Percentiles rank a stretch among this genome's conserved stretches.
Evolutionary conservation across 1,139 yeast genomes (phyloP).

Genomic region (Diutina ranongensis): DNA sequence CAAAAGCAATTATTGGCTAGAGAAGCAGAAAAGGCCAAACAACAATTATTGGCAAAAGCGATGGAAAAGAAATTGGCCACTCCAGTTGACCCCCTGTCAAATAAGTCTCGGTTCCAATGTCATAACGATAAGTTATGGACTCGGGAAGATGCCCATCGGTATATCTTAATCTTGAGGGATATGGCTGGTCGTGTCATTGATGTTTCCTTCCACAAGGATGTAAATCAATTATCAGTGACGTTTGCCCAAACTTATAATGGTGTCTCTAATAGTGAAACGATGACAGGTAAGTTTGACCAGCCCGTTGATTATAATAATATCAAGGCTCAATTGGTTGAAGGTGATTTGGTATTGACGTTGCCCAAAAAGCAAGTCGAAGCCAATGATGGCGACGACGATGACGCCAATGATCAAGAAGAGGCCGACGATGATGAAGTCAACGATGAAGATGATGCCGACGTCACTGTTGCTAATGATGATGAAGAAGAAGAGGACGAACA

Average conservation of each 20-base stretch:
- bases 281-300: not conserved
- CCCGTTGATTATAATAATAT: not conserved
- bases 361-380: not conserved
- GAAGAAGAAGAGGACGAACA: not conserved
- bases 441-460: not conserved
- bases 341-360: not conserved
- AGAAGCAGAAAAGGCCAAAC: not conserved
- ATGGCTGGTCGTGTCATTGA: not conserved
- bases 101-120: no score
- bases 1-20: not conserved
- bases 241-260: not conserved
- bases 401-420: not conserved
- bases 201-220: not conserved
- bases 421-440: not conserved
- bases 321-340: not conserved
- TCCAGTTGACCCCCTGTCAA: no score
- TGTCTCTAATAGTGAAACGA: not conserved
- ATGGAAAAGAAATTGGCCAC: no score
- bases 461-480: no score
- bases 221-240: not conserved
- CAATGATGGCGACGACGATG: not conserved
- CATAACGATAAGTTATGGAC: not conserved
- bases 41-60: not conserved
- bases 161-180: not conserved
- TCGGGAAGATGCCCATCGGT: conserved; percentile 2